Percentiles rank a stretch among this genome's conserved stretches.
Evolutionary conservation across 2,329 filamentous ascomycete genomes (phyloP).

Genomic region (Xylariaceae sp.): DNA sequence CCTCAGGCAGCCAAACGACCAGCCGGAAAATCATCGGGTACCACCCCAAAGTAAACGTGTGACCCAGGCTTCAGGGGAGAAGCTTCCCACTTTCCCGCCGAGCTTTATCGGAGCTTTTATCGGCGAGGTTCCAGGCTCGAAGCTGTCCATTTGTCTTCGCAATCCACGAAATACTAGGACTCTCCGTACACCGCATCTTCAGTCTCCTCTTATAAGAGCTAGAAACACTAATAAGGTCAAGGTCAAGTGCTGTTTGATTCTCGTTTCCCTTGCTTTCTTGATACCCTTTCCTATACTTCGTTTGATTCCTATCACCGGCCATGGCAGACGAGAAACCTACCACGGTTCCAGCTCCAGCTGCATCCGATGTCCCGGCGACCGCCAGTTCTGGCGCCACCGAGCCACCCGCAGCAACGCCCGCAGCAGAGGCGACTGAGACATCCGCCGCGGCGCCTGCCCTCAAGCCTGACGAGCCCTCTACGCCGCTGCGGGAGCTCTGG

Average conservation of each 20-base stretch:
- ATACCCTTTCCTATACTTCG: too few relatives aligned
- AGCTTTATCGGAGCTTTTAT: neutral
- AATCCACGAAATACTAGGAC: too few relatives aligned
- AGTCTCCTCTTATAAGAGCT: too few relatives aligned
- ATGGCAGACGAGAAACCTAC: neutral
- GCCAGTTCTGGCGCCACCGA: neutral
- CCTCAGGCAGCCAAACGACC: too few relatives aligned
- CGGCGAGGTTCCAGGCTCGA: too few relatives aligned
- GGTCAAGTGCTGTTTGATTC: too few relatives aligned
- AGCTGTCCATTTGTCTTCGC: too few relatives aligned
- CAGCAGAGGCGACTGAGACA: neutral
- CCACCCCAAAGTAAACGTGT: neutral
- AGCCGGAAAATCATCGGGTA: neutral
- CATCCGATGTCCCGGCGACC: neutral
- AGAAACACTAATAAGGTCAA: too few relatives aligned
- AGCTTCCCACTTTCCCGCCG: neutral
- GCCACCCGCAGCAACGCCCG: neutral
- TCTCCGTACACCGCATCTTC: too few relatives aligned
- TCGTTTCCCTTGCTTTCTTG: too few relatives aligned
- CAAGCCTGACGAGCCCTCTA: slow-evolving; percentile 21
- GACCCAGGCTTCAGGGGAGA: too few relatives aligned
- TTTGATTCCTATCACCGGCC: too few relatives aligned
- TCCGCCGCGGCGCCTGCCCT: slow-evolving; percentile 4
- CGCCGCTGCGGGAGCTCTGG: slow-evolving; percentile 28
- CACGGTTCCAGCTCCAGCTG: neutral